phyloP scores from a whole-genome alignment of 129 eudicot species.

The Deinandra increscens region DNA sequence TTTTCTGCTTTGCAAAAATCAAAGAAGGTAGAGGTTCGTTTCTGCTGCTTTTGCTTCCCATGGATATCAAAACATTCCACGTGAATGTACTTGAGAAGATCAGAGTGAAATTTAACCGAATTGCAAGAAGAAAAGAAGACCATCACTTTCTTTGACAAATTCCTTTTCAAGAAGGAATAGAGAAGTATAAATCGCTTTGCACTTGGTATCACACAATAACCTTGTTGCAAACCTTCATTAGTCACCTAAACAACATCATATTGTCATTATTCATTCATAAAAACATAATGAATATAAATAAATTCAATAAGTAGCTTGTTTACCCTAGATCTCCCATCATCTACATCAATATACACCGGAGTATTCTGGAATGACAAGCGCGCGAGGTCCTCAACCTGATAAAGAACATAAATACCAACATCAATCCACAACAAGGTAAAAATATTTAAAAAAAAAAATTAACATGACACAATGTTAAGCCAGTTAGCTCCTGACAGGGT shows the following conservation, averaged over 20 bases:
- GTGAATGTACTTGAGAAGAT: conserved; percentile 59
- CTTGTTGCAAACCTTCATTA: conserved; percentile 91
- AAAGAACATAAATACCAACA: neutral
- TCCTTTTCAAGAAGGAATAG: conserved; percentile 74
- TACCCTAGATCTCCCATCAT: conserved; percentile 82
- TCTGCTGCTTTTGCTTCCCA: conserved; percentile 82
- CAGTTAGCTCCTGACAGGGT: neutral
- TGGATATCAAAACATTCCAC: conserved; percentile 73
- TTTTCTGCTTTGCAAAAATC: conserved; percentile 76
- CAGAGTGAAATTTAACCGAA: conserved; percentile 80
- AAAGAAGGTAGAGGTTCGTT: conserved; percentile 72
- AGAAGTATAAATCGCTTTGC: conserved; percentile 72
- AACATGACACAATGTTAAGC: neutral
- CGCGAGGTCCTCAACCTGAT: conserved; percentile 91
- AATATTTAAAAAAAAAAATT: neutral
- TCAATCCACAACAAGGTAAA: neutral
- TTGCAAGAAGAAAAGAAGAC: conserved; percentile 93
- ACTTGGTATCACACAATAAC: conserved; percentile 80
- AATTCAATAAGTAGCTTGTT: conserved; percentile 4
- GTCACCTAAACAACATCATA: conserved; percentile 55
- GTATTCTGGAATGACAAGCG: conserved; percentile 72
- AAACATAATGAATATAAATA: neutral
- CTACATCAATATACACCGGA: conserved; percentile 83
- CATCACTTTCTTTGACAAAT: conserved; percentile 78
- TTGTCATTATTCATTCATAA: neutral